Conservation (phyloP, 2,329 filamentous ascomycete genomes). For the Furcasterigmium sp. region DNA sequence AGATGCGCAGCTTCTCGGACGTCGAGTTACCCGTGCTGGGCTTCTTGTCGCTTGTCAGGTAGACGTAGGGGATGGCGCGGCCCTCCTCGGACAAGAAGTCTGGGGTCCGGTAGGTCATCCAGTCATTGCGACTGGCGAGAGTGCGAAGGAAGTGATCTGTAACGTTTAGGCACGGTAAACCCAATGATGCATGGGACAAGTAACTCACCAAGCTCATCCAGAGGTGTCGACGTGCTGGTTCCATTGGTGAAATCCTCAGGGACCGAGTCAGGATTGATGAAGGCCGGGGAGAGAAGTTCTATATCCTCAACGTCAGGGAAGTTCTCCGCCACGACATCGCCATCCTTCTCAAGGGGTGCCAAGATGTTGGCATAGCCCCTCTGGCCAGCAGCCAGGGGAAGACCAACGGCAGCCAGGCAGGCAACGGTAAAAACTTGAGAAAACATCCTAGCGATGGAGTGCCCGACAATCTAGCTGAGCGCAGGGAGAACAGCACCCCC, state of each 20-base stretch:
- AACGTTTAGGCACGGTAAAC: no score
- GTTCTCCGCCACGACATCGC: slow-evolving; percentile 12
- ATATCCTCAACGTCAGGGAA: slow-evolving; percentile 18
- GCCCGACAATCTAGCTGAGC: no score
- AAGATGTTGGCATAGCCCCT: no score
- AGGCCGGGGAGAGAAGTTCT: slow-evolving; percentile 20
- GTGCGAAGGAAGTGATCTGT: slow-evolving; percentile 14
- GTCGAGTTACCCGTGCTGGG: slow-evolving; percentile 7
- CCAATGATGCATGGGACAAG: slow-evolving; percentile 1
- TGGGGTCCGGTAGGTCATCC: slow-evolving; percentile 15
- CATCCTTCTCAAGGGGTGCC: slow-evolving; percentile 5
- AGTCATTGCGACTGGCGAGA: slow-evolving; percentile 15
- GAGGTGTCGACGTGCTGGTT: slow-evolving; percentile 20
- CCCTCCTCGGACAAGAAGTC: slow-evolving; percentile 16
- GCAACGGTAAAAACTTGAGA: no score
- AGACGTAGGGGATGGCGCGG: slow-evolving; percentile 15
- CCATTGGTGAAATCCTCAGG: slow-evolving; percentile 19
- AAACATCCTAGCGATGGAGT: no score
- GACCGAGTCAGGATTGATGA: slow-evolving; percentile 15
- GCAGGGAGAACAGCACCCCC: no score
- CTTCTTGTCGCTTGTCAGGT: slow-evolving; percentile 7
- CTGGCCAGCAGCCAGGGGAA: no score
- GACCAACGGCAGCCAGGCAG: no score
- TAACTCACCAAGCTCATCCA: slow-evolving; percentile 14
- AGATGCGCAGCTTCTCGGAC: slow-evolving; percentile 21